Conservation (phyloP, 495 filamentous ascomycete species). For the Trichoderma parareesei region DNA sequence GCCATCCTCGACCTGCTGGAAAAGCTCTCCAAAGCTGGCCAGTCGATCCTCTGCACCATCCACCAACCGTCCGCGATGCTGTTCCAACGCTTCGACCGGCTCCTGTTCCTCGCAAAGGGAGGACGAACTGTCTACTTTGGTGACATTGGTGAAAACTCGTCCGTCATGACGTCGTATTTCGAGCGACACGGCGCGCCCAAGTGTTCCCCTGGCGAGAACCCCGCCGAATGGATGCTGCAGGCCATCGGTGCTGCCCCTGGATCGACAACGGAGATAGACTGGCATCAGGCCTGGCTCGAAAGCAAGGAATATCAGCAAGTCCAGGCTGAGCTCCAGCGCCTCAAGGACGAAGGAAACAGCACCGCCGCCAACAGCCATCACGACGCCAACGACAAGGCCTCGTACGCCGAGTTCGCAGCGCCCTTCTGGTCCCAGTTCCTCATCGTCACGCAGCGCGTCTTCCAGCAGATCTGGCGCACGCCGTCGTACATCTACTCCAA, state of each 20-base stretch:
- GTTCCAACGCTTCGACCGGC: conserved; percentile 65
- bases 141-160: conserved; percentile 36
- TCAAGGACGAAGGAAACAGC: conserved; percentile 37
- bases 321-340: conserved; percentile 53
- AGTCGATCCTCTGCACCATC: conserved; percentile 66
- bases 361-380: conserved; percentile 8
- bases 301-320: conserved; percentile 55
- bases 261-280: conserved; percentile 55
- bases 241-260: conserved; percentile 53
- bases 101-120: conserved; percentile 57
- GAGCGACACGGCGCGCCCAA: conserved; percentile 57
- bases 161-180: conserved; percentile 31
- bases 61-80: conserved; percentile 68
- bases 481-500: conserved; percentile 58
- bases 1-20: conserved; percentile 77
- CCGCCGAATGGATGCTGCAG: conserved; percentile 82
- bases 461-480: conserved; percentile 61
- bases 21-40: conserved; percentile 69
- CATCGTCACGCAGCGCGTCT: conserved; percentile 34
- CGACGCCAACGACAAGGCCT: background rate
- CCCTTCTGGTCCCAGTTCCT: conserved; percentile 19
- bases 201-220: conserved; percentile 58
- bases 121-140: conserved; percentile 66
- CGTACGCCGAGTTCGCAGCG: conserved; percentile 26
- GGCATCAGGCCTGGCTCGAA: conserved; percentile 67